These are phyloP conservation scores for Acanthamoeba divionensis DNA, from an alignment of 208 protist genomes.

Conservation along the genomic window DNA sequence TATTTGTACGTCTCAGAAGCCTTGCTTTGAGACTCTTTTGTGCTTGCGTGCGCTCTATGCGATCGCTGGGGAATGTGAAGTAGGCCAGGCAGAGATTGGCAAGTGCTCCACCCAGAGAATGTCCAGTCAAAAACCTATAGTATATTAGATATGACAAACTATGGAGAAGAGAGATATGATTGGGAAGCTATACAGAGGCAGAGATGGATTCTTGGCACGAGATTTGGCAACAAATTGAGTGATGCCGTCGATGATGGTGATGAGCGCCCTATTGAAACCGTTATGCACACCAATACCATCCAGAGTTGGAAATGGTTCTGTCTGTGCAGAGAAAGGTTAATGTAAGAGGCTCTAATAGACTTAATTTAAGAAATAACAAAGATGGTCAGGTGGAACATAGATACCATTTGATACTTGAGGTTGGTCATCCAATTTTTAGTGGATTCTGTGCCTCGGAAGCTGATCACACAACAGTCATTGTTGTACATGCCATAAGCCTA, in stretches of 20 bases:
- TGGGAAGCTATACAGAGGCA: neutral
- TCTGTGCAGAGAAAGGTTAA: neutral
- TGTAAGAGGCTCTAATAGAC: neutral
- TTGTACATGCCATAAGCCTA: conserved; percentile 3
- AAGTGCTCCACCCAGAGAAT: conserved; percentile 45
- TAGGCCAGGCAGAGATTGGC: conserved; percentile 25
- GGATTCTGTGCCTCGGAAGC: conserved; percentile 45
- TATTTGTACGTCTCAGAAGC: too few relatives aligned
- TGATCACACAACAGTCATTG: neutral
- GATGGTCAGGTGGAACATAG: neutral
- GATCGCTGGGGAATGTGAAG: neutral
- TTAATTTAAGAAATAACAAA: neutral
- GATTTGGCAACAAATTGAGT: neutral
- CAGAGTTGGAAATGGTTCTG: neutral
- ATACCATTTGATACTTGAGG: neutral
- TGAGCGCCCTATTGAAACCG: neutral
- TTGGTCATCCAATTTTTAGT: neutral
- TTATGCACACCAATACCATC: neutral
- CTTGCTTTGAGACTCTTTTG: too few relatives aligned
- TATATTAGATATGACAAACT: neutral
- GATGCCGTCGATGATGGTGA: neutral
- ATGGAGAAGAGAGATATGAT: too few relatives aligned
- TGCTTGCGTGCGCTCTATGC: too few relatives aligned
- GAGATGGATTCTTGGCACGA: neutral
- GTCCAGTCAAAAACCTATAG: neutral